Base-by-base conservation (phyloP, 352 stramenopile genomes). In the Globisporangium parvum region DNA sequence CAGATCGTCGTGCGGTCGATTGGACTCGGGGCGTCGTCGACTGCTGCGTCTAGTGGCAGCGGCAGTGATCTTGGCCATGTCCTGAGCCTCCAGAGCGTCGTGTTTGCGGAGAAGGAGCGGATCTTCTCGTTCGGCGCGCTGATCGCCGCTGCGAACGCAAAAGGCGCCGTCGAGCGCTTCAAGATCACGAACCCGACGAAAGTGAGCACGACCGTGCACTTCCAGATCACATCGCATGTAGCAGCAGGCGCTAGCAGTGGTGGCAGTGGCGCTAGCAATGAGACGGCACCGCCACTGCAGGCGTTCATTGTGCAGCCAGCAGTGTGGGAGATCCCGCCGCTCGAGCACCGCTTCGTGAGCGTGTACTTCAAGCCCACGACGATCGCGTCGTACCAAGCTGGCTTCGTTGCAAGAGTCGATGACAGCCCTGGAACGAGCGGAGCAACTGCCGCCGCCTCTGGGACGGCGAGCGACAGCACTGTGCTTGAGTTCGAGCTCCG, bases 171-270 rank as follows among this genome's bases (percentile, higher is more conserved):
- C 17, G 93, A 98, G 62, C 73, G 93, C 2, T 97, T 98, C 59
- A 97, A 97, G 63, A 98, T 98, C 39, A 92, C 82, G 0, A 98
- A 98, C 62, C 87, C 87, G n/a, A 97, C 82, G 54, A 98, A 98
- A 75, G 91, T 98, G 39, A 81, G 70, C n/a, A 89, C 89, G 18
- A 84, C 63, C 2, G 86, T 98, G 1, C 75, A 83, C 24, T 97
- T 98, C 61, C 65, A 72, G 17, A 77, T 98, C 47, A 62, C 45
- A 2, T 44, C 63, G 24, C 53, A 11, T n/a, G 39, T 45, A 18
- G 15, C 28, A 6, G 31, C 35, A 17, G 31, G 24, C 2, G 47
- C 28, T 50, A 31, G 15, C 1, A 23, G n/a, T n/a, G n/a, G n/a
- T n/a, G n/a, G n/a, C n/a, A n/a, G n/a, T n/a, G n/a, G n/a, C n/a